Evolutionary conservation across 148 eudicot genomes (phyloP).

Genomic region (Chenopodium album): DNA sequence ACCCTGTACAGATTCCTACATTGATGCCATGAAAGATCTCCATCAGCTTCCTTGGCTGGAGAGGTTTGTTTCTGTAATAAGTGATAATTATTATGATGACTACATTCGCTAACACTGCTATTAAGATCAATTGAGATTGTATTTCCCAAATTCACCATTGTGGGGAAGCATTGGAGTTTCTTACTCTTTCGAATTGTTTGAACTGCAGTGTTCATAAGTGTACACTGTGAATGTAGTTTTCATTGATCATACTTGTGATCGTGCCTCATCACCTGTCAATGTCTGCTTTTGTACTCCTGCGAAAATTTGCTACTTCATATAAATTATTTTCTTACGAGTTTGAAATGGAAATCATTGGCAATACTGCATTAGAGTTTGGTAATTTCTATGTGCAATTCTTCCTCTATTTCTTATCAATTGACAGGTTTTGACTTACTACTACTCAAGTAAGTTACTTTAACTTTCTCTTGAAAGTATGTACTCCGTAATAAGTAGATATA

Average conservation of each 20-base stretch:
- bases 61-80: conserved; percentile 83
- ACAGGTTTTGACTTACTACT: too few relatives aligned
- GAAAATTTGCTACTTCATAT: neutral
- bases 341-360: too few relatives aligned
- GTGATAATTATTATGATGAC: conserved; percentile 73
- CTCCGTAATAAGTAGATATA: too few relatives aligned
- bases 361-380: too few relatives aligned
- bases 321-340: too few relatives aligned
- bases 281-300: neutral
- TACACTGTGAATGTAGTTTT: neutral
- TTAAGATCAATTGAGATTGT: neutral
- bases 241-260: neutral
- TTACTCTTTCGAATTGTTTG: neutral
- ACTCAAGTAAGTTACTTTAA: too few relatives aligned
- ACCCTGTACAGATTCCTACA: conserved; percentile 64
- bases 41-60: conserved; percentile 96
- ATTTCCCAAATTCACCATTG: neutral
- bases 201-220: neutral
- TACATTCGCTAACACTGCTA: conserved; percentile 42
- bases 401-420: too few relatives aligned
- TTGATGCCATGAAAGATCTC: conserved; percentile 82
- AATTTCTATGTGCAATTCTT: too few relatives aligned
- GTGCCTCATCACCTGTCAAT: neutral
- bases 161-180: neutral
- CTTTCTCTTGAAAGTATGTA: too few relatives aligned